phyloP scores from a whole-genome alignment of 352 stramenopile species.

The Elongisporangium undulatum region DNA sequence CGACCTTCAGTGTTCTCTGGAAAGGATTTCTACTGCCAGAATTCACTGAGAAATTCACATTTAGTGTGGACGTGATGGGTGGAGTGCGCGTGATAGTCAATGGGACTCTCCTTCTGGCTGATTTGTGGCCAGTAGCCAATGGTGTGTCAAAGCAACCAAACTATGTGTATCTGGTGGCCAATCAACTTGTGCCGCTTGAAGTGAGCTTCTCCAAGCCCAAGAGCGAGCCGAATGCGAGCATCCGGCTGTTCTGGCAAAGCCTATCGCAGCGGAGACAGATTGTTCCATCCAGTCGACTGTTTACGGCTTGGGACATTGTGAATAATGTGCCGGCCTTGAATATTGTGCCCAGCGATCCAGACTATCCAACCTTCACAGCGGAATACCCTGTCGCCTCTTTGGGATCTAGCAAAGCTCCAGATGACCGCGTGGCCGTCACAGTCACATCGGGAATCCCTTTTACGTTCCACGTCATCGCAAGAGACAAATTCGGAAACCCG shows the following conservation, averaged over 20 bases:
- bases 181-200: slow-evolving; percentile 36
- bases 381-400: slow-evolving; percentile 13
- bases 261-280: slow-evolving; percentile 35
- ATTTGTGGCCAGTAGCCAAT: slow-evolving; percentile 17
- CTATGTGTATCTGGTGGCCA: slow-evolving; percentile 20
- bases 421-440: background rate
- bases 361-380: slow-evolving; percentile 32
- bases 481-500: slow-evolving; percentile 37
- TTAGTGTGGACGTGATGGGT: slow-evolving; percentile 33
- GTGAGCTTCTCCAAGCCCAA: slow-evolving; percentile 48
- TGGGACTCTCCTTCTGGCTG: slow-evolving; percentile 4
- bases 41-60: slow-evolving; percentile 57
- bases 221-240: slow-evolving; percentile 19
- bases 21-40: slow-evolving; percentile 36
- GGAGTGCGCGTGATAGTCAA: slow-evolving; percentile 25
- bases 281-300: slow-evolving; percentile 35
- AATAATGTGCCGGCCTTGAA: slow-evolving; percentile 50
- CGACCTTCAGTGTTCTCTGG: slow-evolving; percentile 60
- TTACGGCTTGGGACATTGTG: slow-evolving; percentile 46
- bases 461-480: slow-evolving; percentile 28
- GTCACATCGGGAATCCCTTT: slow-evolving; percentile 16
- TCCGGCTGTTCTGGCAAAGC: slow-evolving; percentile 54
- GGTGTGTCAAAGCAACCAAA: slow-evolving; percentile 6
- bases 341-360: slow-evolving; percentile 23
- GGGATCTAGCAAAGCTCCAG: background rate